These are phyloP conservation scores for Eleusine coracana DNA, from an alignment of 176 grass and related monocot genomes.

Conservation along the genomic window DNA sequence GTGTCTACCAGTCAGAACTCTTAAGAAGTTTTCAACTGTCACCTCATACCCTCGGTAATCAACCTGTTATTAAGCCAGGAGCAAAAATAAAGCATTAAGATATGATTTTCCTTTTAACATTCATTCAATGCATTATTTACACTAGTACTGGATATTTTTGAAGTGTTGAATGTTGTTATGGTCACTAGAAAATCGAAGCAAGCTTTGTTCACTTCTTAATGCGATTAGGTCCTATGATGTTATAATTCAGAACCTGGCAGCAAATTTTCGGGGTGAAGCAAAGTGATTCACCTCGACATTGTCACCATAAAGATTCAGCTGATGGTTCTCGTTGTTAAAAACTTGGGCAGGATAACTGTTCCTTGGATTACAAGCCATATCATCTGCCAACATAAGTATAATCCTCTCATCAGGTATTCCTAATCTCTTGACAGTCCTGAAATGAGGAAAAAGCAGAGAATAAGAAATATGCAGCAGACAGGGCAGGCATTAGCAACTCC, in stretches of 20 bases:
- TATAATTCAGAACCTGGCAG: conserved; percentile 25
- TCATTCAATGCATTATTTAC: background rate
- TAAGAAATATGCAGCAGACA: conserved; percentile 24
- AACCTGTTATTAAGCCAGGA: conserved; percentile 52
- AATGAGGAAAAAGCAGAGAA: background rate
- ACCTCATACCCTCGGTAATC: conserved; percentile 99
- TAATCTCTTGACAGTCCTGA: conserved; percentile 94
- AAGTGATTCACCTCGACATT: conserved; percentile 82
- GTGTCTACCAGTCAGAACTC: conserved; percentile 87
- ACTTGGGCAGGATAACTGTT: conserved; percentile 98
- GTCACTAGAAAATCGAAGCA: background rate
- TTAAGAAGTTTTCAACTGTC: conserved; percentile 91
- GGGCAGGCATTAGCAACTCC: background rate
- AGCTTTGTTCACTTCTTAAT: background rate
- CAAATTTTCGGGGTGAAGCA: conserved; percentile 10
- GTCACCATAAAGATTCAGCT: conserved; percentile 92
- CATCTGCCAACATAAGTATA: conserved; percentile 98
- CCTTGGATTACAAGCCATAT: conserved; percentile 94
- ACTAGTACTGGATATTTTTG: conserved; percentile 10
- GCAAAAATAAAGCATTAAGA: conserved; percentile 22
- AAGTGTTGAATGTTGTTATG: background rate
- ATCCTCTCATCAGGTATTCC: conserved; percentile 96
- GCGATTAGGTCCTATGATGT: conserved; percentile 5
- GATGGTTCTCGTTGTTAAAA: conserved; percentile 99
- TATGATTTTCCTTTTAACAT: background rate